Percentiles rank a stretch among this genome's conserved stretches.
These are phyloP conservation scores for Fusarium sp. DNA, from an alignment of 2,329 filamentous ascomycete species.

Conservation along the genomic window DNA sequence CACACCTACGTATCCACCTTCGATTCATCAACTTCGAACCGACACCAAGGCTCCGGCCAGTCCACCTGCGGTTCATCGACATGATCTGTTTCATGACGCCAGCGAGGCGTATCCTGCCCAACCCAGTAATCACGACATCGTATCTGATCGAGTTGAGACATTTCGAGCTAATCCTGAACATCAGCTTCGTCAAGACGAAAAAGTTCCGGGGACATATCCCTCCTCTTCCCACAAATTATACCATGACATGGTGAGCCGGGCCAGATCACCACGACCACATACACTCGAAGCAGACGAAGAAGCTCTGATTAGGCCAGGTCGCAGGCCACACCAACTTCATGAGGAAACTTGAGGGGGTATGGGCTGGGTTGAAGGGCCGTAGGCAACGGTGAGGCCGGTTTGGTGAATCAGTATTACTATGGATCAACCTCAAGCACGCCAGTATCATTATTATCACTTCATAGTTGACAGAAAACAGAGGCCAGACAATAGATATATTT, in stretches of 20 bases:
- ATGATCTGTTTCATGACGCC: constrained; percentile 29
- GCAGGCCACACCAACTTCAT: constrained; percentile 33
- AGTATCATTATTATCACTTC: constrained; percentile 38
- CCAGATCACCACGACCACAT: constrained; percentile 21
- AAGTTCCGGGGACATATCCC: constrained; percentile 8
- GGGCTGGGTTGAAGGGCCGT: not conserved
- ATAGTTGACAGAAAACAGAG: constrained; percentile 1
- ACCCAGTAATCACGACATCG: constrained; percentile 22
- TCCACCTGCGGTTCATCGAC: constrained; percentile 28
- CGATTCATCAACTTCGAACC: constrained; percentile 32
- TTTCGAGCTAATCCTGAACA: constrained; percentile 27
- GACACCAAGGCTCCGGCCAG: constrained; percentile 28
- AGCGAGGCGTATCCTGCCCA: not conserved
- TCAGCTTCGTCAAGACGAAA: constrained; percentile 31
- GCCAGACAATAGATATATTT: constrained; percentile 32
- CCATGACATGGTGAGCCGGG: constrained; percentile 22
- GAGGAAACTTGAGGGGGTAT: constrained; percentile 27
- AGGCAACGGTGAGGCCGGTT: not conserved
- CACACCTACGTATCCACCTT: constrained; percentile 18
- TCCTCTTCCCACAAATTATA: constrained; percentile 31
- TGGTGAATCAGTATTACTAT: constrained; percentile 15
- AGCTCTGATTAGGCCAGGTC: constrained; percentile 7
- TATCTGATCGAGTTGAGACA: constrained; percentile 20
- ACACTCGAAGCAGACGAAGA: constrained; percentile 34
- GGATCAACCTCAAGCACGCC: constrained; percentile 32